phyloP scores from a whole-genome alignment of 805 yeast genomes.

The Kluyveromyces starmeri region DNA sequence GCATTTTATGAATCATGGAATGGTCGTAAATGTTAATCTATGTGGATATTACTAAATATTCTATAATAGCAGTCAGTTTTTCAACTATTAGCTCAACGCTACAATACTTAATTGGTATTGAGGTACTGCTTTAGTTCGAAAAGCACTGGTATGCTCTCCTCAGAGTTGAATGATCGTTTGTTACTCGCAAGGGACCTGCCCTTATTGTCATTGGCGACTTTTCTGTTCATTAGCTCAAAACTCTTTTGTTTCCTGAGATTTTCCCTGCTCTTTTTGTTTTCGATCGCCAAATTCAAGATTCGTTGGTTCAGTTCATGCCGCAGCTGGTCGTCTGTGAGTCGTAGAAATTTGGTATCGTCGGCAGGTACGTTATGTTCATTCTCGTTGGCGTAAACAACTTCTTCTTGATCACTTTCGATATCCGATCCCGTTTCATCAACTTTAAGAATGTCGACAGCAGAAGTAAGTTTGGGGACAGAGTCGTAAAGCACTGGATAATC shows the following conservation, averaged over 20 bases:
- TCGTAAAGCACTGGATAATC: constrained; percentile 5
- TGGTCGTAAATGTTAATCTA: no score
- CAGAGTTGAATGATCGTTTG: constrained; percentile 14
- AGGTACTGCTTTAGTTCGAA: constrained; percentile 20
- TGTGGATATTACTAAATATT: constrained; percentile 8
- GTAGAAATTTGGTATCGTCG: constrained; percentile 7
- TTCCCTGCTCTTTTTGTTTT: constrained; percentile 24
- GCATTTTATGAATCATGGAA: no score
- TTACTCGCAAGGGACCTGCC: constrained; percentile 15
- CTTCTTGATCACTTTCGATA: constrained; percentile 8
- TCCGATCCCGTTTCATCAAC: constrained; percentile 13
- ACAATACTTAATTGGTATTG: no score
- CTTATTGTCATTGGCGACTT: constrained; percentile 2
- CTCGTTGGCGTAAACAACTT: constrained; percentile 2
- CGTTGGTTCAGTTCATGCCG: constrained; percentile 21
- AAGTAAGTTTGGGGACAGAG: constrained; percentile 3
- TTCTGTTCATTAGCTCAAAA: constrained; percentile 17
- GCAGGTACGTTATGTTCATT: constrained; percentile 3
- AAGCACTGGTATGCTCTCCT: constrained; percentile 26
- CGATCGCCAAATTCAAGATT: constrained; percentile 22
- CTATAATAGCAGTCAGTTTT: constrained; percentile 14
- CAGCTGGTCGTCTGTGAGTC: constrained; percentile 23
- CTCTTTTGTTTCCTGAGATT: constrained; percentile 25
- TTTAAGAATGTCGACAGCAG: constrained; percentile 11
- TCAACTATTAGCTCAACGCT: no score